Percentiles rank a stretch among this genome's conserved stretches.
Conservation (phyloP, 768 basidiomycete genomes). For the Lentinula detonsa region DNA sequence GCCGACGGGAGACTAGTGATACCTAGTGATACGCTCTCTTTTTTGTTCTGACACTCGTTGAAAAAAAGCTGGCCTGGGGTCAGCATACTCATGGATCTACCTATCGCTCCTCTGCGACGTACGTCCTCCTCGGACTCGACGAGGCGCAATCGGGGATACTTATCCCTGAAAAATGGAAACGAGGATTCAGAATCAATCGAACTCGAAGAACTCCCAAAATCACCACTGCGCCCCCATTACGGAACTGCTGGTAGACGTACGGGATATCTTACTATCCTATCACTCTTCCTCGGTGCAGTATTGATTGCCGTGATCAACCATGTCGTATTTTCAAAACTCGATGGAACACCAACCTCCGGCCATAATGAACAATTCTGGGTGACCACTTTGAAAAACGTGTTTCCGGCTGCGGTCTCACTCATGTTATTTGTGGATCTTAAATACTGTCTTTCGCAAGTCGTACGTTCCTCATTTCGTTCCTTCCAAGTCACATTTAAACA, state of each 20-base stretch:
- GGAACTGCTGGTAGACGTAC: not conserved
- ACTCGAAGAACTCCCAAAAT: not conserved
- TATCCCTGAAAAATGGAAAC: not conserved
- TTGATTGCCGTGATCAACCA: not conserved
- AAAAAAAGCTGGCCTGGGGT: too few species aligned
- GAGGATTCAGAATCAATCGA: not conserved
- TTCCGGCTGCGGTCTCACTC: not conserved
- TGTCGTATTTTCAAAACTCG: not conserved
- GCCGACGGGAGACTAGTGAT: too few species aligned
- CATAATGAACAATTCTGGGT: conserved; percentile 2
- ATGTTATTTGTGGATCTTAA: not conserved
- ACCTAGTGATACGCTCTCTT: too few species aligned
- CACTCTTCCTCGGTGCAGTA: not conserved
- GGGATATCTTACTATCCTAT: not conserved
- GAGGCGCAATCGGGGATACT: not conserved
- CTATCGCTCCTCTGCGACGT: not conserved
- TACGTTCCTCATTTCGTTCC: not conserved
- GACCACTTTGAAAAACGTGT: not conserved
- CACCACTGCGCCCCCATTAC: not conserved
- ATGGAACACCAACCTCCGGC: not conserved
- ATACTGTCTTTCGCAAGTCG: not conserved
- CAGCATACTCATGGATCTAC: not conserved
- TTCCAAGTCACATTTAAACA: not conserved
- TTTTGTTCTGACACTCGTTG: too few species aligned
- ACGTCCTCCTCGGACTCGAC: not conserved